These are phyloP conservation scores for Gastrodia elata DNA, from an alignment of 106 monocot species.

Conservation along the genomic window DNA sequence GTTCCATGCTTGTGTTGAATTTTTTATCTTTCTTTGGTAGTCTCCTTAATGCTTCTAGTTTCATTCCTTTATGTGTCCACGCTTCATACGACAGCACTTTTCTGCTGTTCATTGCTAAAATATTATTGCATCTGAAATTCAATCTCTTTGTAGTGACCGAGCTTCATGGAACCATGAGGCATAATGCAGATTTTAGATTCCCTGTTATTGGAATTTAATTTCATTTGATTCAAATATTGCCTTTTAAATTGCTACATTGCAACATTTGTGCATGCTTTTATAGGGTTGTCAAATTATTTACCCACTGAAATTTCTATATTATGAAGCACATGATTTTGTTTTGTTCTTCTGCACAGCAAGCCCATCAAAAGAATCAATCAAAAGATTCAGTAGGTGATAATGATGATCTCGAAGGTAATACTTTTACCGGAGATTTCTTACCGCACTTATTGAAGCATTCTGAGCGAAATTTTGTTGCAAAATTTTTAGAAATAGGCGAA, in stretches of 20 bases:
- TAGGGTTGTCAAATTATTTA: background rate
- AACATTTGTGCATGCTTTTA: background rate
- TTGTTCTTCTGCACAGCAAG: slow-evolving; percentile 30
- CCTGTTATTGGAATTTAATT: background rate
- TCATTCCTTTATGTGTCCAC: too few relatives aligned
- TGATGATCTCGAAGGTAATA: slow-evolving; percentile 79
- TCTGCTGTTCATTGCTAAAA: background rate
- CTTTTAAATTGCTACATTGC: background rate
- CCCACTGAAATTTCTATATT: background rate
- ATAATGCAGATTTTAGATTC: background rate
- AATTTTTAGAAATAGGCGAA: slow-evolving; percentile 45
- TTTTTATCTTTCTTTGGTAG: too few relatives aligned
- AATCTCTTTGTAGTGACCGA: background rate
- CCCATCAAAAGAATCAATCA: slow-evolving; percentile 55
- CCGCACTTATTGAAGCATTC: background rate
- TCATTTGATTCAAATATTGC: background rate
- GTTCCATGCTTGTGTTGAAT: too few relatives aligned
- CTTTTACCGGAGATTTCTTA: background rate
- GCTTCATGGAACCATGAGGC: background rate
- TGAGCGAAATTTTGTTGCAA: background rate
- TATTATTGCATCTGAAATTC: background rate
- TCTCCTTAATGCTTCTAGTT: too few relatives aligned
- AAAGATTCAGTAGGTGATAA: slow-evolving; percentile 72
- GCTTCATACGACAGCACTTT: background rate
- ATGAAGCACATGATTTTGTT: background rate